Percentiles rank a stretch among this genome's conserved stretches.
These are phyloP conservation scores for Neonectria sp. DNA, from an alignment of 2,329 filamentous ascomycete species.

Conservation along the genomic window DNA sequence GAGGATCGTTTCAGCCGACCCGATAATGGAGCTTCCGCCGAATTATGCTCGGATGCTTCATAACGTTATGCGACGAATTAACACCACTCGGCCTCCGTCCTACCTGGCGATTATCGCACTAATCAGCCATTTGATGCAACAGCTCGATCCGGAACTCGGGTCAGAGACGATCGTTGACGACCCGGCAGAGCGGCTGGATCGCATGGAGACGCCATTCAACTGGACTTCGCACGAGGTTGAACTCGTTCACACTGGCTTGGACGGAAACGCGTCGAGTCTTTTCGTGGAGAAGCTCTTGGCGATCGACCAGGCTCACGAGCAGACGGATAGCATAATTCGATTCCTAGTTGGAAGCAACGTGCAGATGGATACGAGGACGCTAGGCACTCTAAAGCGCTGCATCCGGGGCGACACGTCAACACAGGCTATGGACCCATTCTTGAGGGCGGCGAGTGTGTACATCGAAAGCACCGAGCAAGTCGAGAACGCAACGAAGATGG, in stretches of 20 bases:
- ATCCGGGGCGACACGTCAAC: slow-evolving; percentile 63
- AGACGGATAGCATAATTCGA: slow-evolving; percentile 70
- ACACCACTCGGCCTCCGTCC: slow-evolving; percentile 64
- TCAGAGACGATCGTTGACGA: slow-evolving; percentile 56
- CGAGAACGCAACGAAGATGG: slow-evolving; percentile 55
- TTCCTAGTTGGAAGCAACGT: slow-evolving; percentile 69
- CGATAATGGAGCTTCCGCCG: slow-evolving; percentile 62
- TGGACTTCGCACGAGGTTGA: slow-evolving; percentile 64
- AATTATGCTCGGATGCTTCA: slow-evolving; percentile 71
- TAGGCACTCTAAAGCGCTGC: slow-evolving; percentile 66
- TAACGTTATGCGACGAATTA: slow-evolving; percentile 65
- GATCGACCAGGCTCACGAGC: slow-evolving; percentile 69
- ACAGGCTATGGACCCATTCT: slow-evolving; percentile 67
- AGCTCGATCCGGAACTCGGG: slow-evolving; percentile 58
- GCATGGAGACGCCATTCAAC: slow-evolving; percentile 55
- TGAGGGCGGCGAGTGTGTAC: slow-evolving; percentile 71
- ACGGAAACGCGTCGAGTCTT: slow-evolving; percentile 57
- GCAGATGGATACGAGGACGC: slow-evolving; percentile 67
- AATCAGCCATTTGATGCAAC: slow-evolving; percentile 60
- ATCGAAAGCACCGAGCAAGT: slow-evolving; percentile 59
- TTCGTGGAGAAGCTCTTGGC: slow-evolving; percentile 77
- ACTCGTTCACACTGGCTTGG: slow-evolving; percentile 59
- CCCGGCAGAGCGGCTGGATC: slow-evolving; percentile 56
- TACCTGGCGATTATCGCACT: slow-evolving; percentile 69
- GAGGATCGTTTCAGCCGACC: slow-evolving; percentile 74